Conservation (phyloP, 805 yeast species). For the Groenewaldozyma tartarivorans region DNA sequence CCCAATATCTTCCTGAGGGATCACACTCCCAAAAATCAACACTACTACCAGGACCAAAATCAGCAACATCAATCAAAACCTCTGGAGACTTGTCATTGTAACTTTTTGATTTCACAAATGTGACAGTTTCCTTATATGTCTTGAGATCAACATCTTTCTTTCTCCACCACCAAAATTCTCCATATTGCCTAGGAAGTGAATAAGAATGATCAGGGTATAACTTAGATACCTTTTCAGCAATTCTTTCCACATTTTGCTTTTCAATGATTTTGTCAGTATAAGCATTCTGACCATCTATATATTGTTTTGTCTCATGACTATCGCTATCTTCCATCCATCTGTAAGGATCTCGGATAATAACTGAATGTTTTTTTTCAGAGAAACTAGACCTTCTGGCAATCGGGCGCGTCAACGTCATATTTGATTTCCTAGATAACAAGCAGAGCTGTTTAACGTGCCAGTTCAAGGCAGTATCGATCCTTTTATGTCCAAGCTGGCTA, state of each 20-base stretch:
- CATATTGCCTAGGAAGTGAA: slow-evolving; percentile 1
- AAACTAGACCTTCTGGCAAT: neutral
- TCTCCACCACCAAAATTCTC: slow-evolving; percentile 3
- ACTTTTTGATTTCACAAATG: neutral
- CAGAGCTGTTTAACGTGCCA: too few relatives aligned
- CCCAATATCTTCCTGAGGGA: slow-evolving; percentile 4
- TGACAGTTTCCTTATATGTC: neutral
- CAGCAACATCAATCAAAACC: neutral
- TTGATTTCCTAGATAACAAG: too few relatives aligned
- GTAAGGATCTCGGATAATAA: slow-evolving; percentile 2
- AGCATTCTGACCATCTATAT: neutral
- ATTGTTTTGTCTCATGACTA: neutral
- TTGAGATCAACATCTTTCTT: neutral
- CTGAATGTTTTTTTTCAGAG: slow-evolving; percentile 1
- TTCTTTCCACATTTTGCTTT: neutral
- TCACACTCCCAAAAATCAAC: slow-evolving; percentile 5
- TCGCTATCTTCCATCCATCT: slow-evolving; percentile 4
- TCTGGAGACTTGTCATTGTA: neutral
- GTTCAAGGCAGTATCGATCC: too few relatives aligned
- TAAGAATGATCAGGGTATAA: neutral
- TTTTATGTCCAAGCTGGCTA: too few relatives aligned
- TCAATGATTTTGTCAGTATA: neutral
- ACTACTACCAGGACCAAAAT: neutral
- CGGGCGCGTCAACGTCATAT: too few relatives aligned
- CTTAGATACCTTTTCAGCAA: neutral